Conservation (phyloP, 306 rosid genomes). For the Luffa aegyptiaca region DNA sequence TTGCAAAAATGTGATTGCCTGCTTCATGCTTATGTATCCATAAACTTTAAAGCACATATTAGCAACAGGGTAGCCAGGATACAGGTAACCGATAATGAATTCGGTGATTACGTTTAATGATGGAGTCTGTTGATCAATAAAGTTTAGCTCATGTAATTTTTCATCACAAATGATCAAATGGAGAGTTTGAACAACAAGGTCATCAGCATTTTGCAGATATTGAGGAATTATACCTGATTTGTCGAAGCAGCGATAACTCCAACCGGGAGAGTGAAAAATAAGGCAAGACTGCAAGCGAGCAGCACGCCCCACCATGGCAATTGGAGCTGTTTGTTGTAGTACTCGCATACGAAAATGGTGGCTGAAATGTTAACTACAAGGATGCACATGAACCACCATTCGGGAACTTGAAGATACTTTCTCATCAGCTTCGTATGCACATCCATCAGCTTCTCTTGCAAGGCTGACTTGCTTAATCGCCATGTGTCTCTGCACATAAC, state of each 20-base stretch:
- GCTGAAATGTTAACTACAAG: constrained; percentile 46
- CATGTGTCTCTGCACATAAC: constrained; percentile 45
- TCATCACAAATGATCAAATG: background rate
- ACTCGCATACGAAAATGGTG: constrained; percentile 43
- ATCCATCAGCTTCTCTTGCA: constrained; percentile 48
- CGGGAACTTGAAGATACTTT: constrained; percentile 56
- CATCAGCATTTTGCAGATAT: background rate
- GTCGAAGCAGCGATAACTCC: constrained; percentile 73
- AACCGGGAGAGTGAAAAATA: constrained; percentile 64
- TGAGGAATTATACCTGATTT: constrained; percentile 45
- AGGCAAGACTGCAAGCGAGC: constrained; percentile 55
- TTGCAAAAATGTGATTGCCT: constrained; percentile 55
- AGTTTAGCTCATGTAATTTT: background rate
- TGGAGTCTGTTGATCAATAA: constrained; percentile 32
- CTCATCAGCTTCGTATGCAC: constrained; percentile 83
- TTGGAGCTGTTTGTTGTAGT: constrained; percentile 51
- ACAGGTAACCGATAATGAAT: constrained; percentile 63
- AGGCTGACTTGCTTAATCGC: constrained; percentile 61
- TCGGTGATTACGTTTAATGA: constrained; percentile 63
- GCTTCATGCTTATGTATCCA: constrained; percentile 66
- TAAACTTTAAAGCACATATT: constrained; percentile 64
- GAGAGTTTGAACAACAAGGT: background rate
- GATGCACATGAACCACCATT: constrained; percentile 69
- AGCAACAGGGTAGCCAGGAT: constrained; percentile 85
- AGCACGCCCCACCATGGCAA: constrained; percentile 83